phyloP scores from a whole-genome alignment of 208 protist species.

The Trypanosoma mega region DNA sequence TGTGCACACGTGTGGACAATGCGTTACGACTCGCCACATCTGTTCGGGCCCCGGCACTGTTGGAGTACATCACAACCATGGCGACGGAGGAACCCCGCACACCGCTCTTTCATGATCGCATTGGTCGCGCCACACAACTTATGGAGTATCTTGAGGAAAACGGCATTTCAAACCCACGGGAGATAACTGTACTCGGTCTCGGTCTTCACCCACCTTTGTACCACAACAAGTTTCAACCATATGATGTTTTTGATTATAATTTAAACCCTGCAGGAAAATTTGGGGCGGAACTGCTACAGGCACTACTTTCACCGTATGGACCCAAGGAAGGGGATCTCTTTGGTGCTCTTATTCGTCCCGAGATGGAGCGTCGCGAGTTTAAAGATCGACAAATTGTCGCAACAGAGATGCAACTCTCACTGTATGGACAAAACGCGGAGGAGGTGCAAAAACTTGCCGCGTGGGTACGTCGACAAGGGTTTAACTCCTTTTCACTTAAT shows the following conservation, averaged over 20 bases:
- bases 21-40: constrained; percentile 52
- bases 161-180: constrained; percentile 55
- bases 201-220: constrained; percentile 84
- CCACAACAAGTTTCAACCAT: constrained; percentile 82
- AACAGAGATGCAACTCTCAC: constrained; percentile 67
- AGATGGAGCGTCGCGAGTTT: constrained; percentile 82
- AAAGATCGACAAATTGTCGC: constrained; percentile 50
- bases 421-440: constrained; percentile 70
- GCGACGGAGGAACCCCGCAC: constrained; percentile 66
- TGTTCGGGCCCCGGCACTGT: constrained; percentile 60
- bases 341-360: constrained; percentile 71
- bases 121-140: constrained; percentile 40
- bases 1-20: constrained; percentile 78
- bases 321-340: constrained; percentile 77
- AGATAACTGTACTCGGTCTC: constrained; percentile 84
- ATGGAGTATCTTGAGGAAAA: constrained; percentile 56
- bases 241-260: constrained; percentile 70
- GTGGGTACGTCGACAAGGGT: constrained; percentile 83
- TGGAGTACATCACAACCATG: constrained; percentile 67
- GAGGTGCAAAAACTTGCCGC: constrained; percentile 68
- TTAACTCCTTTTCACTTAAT: constrained; percentile 76
- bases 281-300: constrained; percentile 69
- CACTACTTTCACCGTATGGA: constrained; percentile 67
- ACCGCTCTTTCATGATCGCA: constrained; percentile 50
- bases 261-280: constrained; percentile 75